Conservation (phyloP, 1,284 basidiomycete species). For the Austroboletus novae-zelandiae region DNA sequence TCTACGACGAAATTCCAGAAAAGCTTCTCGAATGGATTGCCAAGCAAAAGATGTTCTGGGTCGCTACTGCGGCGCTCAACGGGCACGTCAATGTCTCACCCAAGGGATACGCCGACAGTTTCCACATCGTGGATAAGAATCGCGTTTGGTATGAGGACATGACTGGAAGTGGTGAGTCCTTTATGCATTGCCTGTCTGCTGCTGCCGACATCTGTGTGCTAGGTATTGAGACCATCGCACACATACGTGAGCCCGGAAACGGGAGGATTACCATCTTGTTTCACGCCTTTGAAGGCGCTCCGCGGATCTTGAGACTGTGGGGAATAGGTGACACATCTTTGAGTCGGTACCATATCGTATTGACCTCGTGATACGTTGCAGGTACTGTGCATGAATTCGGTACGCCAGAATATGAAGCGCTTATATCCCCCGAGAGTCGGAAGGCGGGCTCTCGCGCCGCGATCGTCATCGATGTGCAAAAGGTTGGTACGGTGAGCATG, state of each 20-base stretch:
- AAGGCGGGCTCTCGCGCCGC: conserved; percentile 51
- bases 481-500: conserved; percentile 48
- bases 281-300: conserved; percentile 51
- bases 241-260: conserved; percentile 51
- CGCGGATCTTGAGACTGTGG: conserved; percentile 49
- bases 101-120: conserved; percentile 47
- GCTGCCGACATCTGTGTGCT: background rate
- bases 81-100: conserved; percentile 57
- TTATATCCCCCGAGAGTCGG: conserved; percentile 42
- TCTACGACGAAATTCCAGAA: conserved; percentile 46
- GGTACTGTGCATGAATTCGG: conserved; percentile 47
- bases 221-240: conserved; percentile 61
- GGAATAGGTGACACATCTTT: conserved; percentile 39
- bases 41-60: conserved; percentile 53
- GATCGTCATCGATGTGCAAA: conserved; percentile 50
- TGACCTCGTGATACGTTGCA: too few species aligned
- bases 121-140: conserved; percentile 44
- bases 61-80: conserved; percentile 51
- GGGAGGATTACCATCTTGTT: conserved; percentile 54
- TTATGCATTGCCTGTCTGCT: background rate
- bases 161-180: conserved; percentile 46
- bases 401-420: conserved; percentile 45
- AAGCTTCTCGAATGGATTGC: conserved; percentile 46
- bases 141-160: conserved; percentile 57
- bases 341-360: too few species aligned